Evolutionary conservation across 2,329 filamentous ascomycete genomes (phyloP), one percentile per base, ranked within the genome.

Genomic region (Penicillium sp.): DNA sequence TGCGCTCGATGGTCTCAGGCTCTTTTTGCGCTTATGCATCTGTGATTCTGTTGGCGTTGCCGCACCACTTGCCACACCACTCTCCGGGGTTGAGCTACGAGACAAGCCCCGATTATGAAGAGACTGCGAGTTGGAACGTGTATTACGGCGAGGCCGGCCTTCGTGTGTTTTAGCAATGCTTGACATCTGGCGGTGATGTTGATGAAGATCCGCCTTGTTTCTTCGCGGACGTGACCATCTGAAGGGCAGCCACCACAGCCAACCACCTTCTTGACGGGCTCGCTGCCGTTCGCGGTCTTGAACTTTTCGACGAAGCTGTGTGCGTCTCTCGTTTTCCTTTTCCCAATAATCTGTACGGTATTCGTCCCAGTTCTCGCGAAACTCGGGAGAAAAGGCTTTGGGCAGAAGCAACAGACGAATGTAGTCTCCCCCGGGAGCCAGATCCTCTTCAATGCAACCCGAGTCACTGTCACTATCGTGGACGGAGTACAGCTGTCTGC

Each of bases 301-400:
- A 50, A 96, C 77, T 67, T 89, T 89, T 45, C 81, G 76, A 21
- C 90, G 82, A 23, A 97, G 77, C 57, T 89, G 76, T 2, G 87
- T 83, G 12, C 94, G 85, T 2, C 93, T 86, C 71, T 96, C 91
- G 68, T 99, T 99, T 72, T 99, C 94, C 60, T 87, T 87, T 65
- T 97, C 93, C 94, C 94, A 99, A 74, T 97, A 99, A 59, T 97
- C 92, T 33, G 88, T 86, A 53, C 94, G 83, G 73, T 95, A 99
- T 16, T 93, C 81, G 68, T 99, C 94, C 94, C 94, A 99, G 62
- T 96, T 96, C 71, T 97, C 92, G 20, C 94, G 83, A 68, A 99
- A 99, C 47, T 90, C 91, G 0, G 94, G 88, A 5, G 90, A 95
- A 68, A 99, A 99, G 0, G 92, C 91, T 70, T 99, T 99, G 1